Conservation (phyloP, 2,329 filamentous ascomycete genomes). For the Beauveria sp. region DNA sequence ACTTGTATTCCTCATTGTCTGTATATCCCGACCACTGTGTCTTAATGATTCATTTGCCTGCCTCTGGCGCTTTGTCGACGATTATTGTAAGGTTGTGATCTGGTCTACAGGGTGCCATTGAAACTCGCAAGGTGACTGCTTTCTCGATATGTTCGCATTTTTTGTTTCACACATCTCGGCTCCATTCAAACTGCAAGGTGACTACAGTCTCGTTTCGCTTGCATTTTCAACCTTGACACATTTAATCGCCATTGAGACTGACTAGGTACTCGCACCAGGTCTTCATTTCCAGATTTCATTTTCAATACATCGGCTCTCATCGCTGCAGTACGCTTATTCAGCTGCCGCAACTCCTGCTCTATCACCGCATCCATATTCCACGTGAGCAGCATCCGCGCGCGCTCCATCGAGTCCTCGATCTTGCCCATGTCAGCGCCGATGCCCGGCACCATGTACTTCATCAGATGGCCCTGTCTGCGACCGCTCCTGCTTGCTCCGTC, state of each 20-base stretch:
- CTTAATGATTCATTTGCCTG: slow-evolving; percentile 22
- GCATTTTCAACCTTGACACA: too few relatives aligned
- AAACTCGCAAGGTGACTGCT: not conserved
- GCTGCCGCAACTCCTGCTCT: not conserved
- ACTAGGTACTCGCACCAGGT: too few relatives aligned
- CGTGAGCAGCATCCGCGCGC: not conserved
- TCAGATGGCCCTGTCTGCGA: slow-evolving; percentile 21
- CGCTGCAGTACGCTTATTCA: not conserved
- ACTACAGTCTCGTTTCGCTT: too few relatives aligned
- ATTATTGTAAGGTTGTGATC: not conserved
- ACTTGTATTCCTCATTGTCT: slow-evolving; percentile 34
- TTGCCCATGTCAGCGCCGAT: not conserved
- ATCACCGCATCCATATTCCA: not conserved
- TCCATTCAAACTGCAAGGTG: too few relatives aligned
- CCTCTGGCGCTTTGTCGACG: not conserved
- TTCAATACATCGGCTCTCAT: not conserved
- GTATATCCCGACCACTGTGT: slow-evolving; percentile 27
- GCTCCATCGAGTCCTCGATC: not conserved
- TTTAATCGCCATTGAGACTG: too few relatives aligned
- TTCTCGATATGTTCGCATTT: not conserved
- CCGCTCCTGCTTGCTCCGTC: slow-evolving; percentile 41
- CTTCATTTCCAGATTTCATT: too few relatives aligned
- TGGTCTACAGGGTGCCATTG: not conserved
- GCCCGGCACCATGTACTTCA: not conserved
- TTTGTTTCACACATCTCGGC: not conserved